phyloP scores from a whole-genome alignment of 2,329 filamentous ascomycete genomes.

The Rhinocladiella mackenziei region DNA sequence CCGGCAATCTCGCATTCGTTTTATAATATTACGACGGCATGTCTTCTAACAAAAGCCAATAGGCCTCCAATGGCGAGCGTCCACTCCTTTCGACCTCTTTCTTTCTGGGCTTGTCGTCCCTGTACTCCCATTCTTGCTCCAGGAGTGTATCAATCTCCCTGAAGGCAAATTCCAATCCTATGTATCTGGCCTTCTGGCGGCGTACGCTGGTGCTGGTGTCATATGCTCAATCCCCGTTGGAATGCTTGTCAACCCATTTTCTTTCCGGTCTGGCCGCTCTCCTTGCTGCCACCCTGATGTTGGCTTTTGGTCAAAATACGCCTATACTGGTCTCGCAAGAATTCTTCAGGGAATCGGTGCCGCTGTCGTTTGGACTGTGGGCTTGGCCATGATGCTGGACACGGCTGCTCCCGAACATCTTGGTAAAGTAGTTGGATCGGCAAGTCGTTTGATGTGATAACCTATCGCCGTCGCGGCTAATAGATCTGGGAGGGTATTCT shows the following conservation, averaged over 20 bases:
- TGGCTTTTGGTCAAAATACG: constrained; percentile 50
- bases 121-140: constrained; percentile 55
- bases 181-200: constrained; percentile 52
- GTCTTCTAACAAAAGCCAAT: constrained; percentile 18
- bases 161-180: constrained; percentile 49
- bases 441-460: constrained; percentile 30
- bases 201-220: constrained; percentile 53
- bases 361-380: constrained; percentile 58
- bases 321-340: constrained; percentile 50
- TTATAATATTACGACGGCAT: constrained; percentile 11
- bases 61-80: constrained; percentile 52
- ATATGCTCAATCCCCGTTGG: constrained; percentile 52
- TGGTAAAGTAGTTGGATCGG: constrained; percentile 59
- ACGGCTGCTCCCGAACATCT: constrained; percentile 55
- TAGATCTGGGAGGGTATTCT: constrained; percentile 47
- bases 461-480: neutral
- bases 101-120: constrained; percentile 58
- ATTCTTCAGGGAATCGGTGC: constrained; percentile 56
- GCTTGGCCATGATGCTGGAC: constrained; percentile 56
- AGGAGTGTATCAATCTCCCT: constrained; percentile 49
- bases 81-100: constrained; percentile 57
- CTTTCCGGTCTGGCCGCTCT: constrained; percentile 53
- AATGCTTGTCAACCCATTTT: constrained; percentile 58
- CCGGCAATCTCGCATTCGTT: too few species aligned
- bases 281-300: constrained; percentile 52